Evolutionary conservation across 2,329 filamentous ascomycete genomes (phyloP).

Genomic region (Rhinocladiella mackenziei): DNA sequence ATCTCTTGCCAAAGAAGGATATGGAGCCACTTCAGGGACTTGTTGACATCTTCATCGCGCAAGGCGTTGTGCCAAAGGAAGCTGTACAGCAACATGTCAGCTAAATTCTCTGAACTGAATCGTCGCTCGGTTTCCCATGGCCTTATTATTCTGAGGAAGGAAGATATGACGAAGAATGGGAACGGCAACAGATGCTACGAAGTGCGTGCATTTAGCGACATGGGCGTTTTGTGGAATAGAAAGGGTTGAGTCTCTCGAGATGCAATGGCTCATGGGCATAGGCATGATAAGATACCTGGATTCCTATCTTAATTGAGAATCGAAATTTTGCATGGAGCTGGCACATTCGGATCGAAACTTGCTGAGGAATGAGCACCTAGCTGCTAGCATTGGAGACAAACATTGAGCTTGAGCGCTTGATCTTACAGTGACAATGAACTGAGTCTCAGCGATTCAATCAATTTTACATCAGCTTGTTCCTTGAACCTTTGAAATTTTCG

Average conservation of each 20-base stretch:
- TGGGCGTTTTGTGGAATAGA: conserved; percentile 1
- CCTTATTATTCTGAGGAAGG: too few relatives aligned
- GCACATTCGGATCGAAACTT: too few relatives aligned
- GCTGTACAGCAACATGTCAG: conserved; percentile 32
- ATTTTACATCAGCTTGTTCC: too few relatives aligned
- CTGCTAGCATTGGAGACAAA: too few relatives aligned
- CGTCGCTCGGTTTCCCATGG: too few relatives aligned
- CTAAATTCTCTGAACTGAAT: conserved; percentile 5
- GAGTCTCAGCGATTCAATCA: too few relatives aligned
- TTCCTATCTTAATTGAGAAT: too few relatives aligned
- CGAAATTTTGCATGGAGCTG: neutral
- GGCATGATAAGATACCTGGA: neutral
- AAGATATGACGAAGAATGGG: too few relatives aligned
- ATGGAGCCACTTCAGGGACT: conserved; percentile 94
- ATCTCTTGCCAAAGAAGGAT: conserved; percentile 82
- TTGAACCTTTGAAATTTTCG: too few relatives aligned
- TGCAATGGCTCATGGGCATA: neutral
- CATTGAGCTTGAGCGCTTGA: too few relatives aligned
- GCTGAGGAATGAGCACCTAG: too few relatives aligned
- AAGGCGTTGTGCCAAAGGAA: conserved; percentile 78
- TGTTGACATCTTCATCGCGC: conserved; percentile 85
- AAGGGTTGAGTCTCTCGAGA: neutral
- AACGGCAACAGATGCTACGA: neutral
- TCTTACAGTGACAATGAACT: too few relatives aligned
- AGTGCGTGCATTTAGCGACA: conserved; percentile 4